Conservation (phyloP, 805 yeast genomes). For the Yarrowia hollandica region DNA sequence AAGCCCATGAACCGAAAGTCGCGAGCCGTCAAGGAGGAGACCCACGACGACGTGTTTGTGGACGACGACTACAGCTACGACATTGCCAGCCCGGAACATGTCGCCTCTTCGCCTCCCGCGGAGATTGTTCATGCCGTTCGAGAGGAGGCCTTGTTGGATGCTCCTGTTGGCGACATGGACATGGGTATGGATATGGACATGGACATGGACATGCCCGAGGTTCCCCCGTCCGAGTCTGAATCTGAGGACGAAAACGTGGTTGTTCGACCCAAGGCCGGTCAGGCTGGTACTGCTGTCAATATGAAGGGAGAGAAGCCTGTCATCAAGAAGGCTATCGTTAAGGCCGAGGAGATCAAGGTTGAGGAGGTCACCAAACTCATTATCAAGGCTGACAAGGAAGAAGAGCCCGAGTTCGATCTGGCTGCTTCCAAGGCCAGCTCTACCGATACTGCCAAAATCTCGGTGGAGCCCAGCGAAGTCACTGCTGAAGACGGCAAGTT, state of each 20-base stretch:
- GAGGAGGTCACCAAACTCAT: no score
- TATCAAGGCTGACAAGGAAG: not conserved
- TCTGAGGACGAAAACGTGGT: conserved; percentile 26
- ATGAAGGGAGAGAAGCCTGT: conserved; percentile 15
- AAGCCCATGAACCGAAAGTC: conserved; percentile 10
- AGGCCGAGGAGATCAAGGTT: not conserved
- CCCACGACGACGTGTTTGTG: conserved; percentile 35
- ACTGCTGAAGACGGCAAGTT: conserved; percentile 39
- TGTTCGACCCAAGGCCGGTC: conserved; percentile 15
- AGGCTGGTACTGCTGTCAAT: not conserved
- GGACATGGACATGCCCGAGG: not conserved
- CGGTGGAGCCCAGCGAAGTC: not conserved
- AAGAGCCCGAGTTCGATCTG: conserved; percentile 46
- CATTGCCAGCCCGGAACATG: conserved; percentile 44
- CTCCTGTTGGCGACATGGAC: conserved; percentile 29
- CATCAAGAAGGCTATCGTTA: not conserved
- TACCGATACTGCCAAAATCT: not conserved
- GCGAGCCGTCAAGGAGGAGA: not conserved
- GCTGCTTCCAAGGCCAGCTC: not conserved
- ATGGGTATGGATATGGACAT: not conserved
- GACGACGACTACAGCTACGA: conserved; percentile 64
- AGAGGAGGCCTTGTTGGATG: conserved; percentile 30
- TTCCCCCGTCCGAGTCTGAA: conserved; percentile 27
- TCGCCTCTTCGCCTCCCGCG: conserved; percentile 17
- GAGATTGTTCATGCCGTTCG: not conserved